phyloP scores from a whole-genome alignment of 2,329 filamentous ascomycete genomes.

The Cladophialophora bantiana region DNA sequence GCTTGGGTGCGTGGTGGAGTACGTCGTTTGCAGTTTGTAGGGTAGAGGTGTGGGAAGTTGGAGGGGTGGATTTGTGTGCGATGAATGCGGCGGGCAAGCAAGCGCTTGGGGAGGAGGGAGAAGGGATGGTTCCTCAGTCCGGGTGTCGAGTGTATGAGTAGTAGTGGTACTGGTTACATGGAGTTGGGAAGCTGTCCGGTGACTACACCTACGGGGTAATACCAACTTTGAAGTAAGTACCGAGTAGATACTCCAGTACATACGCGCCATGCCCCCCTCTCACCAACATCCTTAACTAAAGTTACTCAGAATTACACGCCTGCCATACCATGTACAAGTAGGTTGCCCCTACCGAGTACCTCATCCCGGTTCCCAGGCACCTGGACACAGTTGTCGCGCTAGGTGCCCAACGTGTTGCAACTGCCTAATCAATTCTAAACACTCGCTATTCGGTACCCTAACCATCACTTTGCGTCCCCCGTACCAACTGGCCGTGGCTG shows the following conservation, averaged over 20 bases:
- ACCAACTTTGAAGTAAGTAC: no score
- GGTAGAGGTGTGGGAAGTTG: conserved; percentile 3
- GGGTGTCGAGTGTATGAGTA: neutral
- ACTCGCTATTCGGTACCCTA: neutral
- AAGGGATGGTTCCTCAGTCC: neutral
- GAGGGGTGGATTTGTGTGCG: conserved; percentile 5
- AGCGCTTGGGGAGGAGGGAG: neutral
- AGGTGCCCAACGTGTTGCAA: neutral
- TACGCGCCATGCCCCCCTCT: no score
- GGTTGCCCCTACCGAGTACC: neutral
- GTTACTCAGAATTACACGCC: no score
- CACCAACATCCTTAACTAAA: no score
- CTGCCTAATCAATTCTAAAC: conserved; percentile 1
- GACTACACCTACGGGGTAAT: no score
- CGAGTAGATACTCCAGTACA: no score
- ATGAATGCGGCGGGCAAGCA: neutral
- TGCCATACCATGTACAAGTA: neutral
- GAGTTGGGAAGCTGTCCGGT: neutral
- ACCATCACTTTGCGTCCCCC: neutral
- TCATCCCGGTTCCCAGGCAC: neutral
- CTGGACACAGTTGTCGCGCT: no score
- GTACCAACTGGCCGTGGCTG: neutral
- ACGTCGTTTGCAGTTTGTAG: neutral
- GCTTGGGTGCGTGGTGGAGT: neutral
- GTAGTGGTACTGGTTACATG: no score